These are phyloP conservation scores for Zychaea mexicana DNA, from an alignment of 371 early-diverging fungal genomes.

Conservation along the genomic window DNA sequence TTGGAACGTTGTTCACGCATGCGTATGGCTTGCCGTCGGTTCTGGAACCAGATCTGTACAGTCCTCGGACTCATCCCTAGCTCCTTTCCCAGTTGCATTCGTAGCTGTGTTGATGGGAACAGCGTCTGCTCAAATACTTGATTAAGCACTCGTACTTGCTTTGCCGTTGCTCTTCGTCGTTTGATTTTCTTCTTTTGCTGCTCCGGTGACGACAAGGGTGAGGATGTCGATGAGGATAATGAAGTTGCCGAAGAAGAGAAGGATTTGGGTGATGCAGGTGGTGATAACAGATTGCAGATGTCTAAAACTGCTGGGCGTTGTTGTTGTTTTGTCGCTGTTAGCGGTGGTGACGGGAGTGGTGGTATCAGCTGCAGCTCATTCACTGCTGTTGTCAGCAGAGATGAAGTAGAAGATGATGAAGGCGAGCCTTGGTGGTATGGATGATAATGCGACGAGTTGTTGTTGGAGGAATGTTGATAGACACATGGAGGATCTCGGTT, in stretches of 20 bases:
- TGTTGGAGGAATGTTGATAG: neutral
- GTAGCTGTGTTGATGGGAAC: conserved; percentile 8
- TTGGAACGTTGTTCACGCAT: conserved; percentile 40
- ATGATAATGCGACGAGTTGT: neutral
- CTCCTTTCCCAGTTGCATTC: conserved; percentile 8
- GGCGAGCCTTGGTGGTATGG: neutral
- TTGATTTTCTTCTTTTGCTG: neutral
- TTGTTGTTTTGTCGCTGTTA: neutral
- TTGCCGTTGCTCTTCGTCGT: conserved; percentile 4
- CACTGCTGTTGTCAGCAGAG: neutral
- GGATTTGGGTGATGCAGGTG: neutral
- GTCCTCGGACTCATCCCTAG: conserved; percentile 10
- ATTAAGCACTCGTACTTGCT: conserved; percentile 3
- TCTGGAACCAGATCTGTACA: conserved; percentile 97
- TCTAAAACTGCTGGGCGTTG: conserved; percentile 38
- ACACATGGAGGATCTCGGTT: neutral
- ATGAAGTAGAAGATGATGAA: neutral
- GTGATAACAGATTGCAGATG: conserved; percentile 30
- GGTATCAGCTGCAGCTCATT: neutral
- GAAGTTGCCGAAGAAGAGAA: neutral
- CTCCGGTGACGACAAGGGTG: neutral
- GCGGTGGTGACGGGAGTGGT: neutral
- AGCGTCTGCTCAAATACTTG: conserved; percentile 6
- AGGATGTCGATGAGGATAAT: neutral
- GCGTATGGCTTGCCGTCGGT: conserved; percentile 73